Evolutionary conservation across 768 basidiomycete genomes (phyloP), one percentile per base, ranked within the genome.

Genomic region (Rhizopogon roseolus): DNA sequence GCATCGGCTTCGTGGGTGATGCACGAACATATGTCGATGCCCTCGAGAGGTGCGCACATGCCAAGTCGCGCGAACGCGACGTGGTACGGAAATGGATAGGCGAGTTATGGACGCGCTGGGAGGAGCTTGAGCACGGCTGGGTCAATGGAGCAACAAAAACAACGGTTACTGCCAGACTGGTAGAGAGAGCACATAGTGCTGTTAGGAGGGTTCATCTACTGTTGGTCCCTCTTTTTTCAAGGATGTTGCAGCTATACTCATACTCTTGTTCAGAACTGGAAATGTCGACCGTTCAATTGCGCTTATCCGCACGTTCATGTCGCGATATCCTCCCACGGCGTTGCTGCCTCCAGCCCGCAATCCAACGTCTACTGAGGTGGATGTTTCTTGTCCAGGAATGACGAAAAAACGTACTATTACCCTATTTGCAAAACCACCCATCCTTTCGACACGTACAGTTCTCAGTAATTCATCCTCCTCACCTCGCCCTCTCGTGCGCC

Each of bases 21-120:
- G 78, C 82, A 4, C 73, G 79, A 50, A 73, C 79, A 5, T 86
- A 81, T 60, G 71, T 87, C 17, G 79, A 86, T 50, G 82, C 86
- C 0, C 71, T 97, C 36, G 85, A 90, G 62, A 72, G 81, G 16
- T 90, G 89, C 56, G 77, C 78, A 1, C 55, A 60, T 10, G 71
- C 74, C 13, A 66, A 60, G 2, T 60, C 64, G 25, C 72, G 66
- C 29, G 83, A 90, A 49, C 69, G 81, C n/a, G 60, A 62, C 5
- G 48, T 74, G 3, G 84, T 81, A 5, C 55, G 76, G 28, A 61
- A 61, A 34, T 86, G 85, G 63, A 85, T 81, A 0, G 73, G 80
- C 25, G 77, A 80, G 40, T 54, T 90, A 5, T 95, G 93, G 88
- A 63, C 58, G 9, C 75, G 80, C 50, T 96, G 90, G 86, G 58